These are phyloP conservation scores for Cercospora sp. DNA, from an alignment of 2,329 filamentous ascomycete genomes.

Conservation along the genomic window DNA sequence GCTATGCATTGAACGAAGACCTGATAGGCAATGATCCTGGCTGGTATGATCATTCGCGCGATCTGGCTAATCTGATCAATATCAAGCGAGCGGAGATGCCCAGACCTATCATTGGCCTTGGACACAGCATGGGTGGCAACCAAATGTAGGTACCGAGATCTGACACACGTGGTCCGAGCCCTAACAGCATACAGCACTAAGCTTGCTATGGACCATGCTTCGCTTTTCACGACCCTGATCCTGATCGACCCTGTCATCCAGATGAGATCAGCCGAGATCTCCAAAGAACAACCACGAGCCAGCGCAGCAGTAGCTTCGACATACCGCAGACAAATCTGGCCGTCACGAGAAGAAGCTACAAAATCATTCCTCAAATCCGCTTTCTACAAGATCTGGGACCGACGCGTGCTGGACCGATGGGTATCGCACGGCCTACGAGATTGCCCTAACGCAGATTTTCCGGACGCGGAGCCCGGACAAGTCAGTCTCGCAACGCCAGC, in stretches of 20 bases:
- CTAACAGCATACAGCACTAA: slow-evolving; percentile 48
- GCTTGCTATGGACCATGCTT: slow-evolving; percentile 74
- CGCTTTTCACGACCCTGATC: slow-evolving; percentile 72
- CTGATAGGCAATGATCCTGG: slow-evolving; percentile 77
- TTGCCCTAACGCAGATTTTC: slow-evolving; percentile 58
- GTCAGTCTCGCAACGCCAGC: slow-evolving; percentile 80
- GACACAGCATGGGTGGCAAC: slow-evolving; percentile 84
- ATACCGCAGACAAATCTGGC: slow-evolving; percentile 77
- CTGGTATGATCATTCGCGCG: slow-evolving; percentile 81
- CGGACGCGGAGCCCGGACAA: slow-evolving; percentile 42
- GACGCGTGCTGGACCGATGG: slow-evolving; percentile 74
- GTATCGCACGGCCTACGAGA: slow-evolving; percentile 73
- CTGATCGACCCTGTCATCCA: slow-evolving; percentile 84
- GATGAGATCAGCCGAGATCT: slow-evolving; percentile 46
- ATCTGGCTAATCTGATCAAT: slow-evolving; percentile 82
- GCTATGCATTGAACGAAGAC: slow-evolving; percentile 72
- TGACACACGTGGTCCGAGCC: slow-evolving; percentile 9
- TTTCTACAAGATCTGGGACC: slow-evolving; percentile 83
- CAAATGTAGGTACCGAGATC: slow-evolving; percentile 51
- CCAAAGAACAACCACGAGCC: slow-evolving; percentile 39
- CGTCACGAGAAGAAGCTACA: slow-evolving; percentile 69
- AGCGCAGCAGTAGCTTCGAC: slow-evolving; percentile 58
- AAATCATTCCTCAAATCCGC: slow-evolving; percentile 65
- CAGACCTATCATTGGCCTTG: slow-evolving; percentile 78
- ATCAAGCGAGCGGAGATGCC: slow-evolving; percentile 76